Base-by-base conservation (phyloP, 345 rosid genomes). In the Trapa incisa region DNA sequence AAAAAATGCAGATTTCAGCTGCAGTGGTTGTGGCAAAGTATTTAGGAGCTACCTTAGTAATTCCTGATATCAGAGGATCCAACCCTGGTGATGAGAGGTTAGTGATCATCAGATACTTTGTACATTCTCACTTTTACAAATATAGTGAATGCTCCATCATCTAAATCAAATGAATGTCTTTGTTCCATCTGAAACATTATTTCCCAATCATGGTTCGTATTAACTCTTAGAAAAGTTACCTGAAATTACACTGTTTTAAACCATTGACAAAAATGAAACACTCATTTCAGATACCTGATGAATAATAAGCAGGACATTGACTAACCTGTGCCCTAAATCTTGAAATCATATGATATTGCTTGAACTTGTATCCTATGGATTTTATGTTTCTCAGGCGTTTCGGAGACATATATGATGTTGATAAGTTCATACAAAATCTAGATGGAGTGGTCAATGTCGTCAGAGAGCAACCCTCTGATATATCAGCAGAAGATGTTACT, bases 11-110 rank as follows among this genome's bases (percentile, higher is more conserved):
- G 98, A 73, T 95, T 69, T 81, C 94, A 71, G 96, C 90, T 84
- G 99, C 98, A 32, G 91, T 86, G 61, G 88, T 86, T 53, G 96
- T 95, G 47, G 86, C 99, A 72, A 82, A 82, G 75, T 77, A 82
- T 78, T 76, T 91, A 64, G 84, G 84, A 63, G 96, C 96, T 77
- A 87, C 89, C 17, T 82, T 95, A 68, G 97, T 91, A 32, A 75
- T 94, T 65, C 99, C 99, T 17, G 94, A 91, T 77, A 87, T 95
- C 67, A 85, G 99, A 84, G 99, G 99, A 81, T 84, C 76, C 87
- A 83, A 79, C 74, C 92, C 94, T 61, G 97, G 96, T 37, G 94
- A 91, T 73, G 86, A 81, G 77, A 66, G 70, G 70, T 72, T 42
- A 29, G 69, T 72, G 22, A 60, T 58, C 16, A 32, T 2, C 3